phyloP scores from a whole-genome alignment of 768 basidiomycete species.

The Udeniomyces megalosporus region DNA sequence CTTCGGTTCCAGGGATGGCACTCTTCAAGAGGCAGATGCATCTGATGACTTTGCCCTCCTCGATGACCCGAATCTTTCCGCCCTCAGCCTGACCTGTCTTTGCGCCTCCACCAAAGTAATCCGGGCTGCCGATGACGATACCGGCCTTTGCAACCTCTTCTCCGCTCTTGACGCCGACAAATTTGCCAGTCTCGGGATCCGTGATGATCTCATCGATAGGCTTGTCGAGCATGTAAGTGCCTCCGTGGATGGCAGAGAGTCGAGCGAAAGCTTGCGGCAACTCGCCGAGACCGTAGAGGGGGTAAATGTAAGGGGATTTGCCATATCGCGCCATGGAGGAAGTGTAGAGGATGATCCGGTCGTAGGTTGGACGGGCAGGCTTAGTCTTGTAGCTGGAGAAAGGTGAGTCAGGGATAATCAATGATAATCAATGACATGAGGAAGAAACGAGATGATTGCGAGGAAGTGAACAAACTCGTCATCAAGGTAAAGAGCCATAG shows the following conservation, averaged over 20 bases:
- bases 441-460: background rate
- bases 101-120: conserved; percentile 63
- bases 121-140: conserved; percentile 93
- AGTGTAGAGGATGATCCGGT: conserved; percentile 93
- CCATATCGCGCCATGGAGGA: conserved; percentile 98
- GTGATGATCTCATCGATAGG: conserved; percentile 77
- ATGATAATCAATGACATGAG: background rate
- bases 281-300: conserved; percentile 94
- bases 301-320: conserved; percentile 99
- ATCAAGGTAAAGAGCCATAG: conserved; percentile 95
- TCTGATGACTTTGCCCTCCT: conserved; percentile 84
- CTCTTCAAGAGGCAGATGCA: conserved; percentile 98
- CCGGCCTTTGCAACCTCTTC: conserved; percentile 90
- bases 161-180: conserved; percentile 77
- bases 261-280: conserved; percentile 97
- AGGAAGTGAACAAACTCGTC: conserved; percentile 58
- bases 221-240: conserved; percentile 99
- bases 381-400: conserved; percentile 69
- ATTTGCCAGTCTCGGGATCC: conserved; percentile 58
- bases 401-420: background rate
- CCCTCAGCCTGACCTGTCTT: conserved; percentile 38
- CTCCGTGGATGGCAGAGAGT: conserved; percentile 94
- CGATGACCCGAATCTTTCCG: conserved; percentile 72
- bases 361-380: conserved; percentile 73
- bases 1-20: conserved; percentile 92